Evolutionary conservation across 106 monocot species (phyloP), one percentile per base, ranked within the genome.

Genomic region (Apostasia shenzhenica): DNA sequence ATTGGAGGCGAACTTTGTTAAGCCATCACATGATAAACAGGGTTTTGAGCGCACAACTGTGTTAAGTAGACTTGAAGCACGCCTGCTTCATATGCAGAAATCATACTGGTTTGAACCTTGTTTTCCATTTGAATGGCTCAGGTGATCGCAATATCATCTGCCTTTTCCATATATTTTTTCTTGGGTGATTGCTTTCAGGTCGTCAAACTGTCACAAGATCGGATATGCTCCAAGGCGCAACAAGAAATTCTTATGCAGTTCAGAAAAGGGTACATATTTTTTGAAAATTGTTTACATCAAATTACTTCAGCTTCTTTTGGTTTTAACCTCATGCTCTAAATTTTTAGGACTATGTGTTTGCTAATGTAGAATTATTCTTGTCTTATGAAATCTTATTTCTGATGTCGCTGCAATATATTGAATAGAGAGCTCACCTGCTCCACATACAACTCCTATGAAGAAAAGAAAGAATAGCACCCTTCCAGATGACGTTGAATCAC

Each of bases 11-110:
- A 82, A 86, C 80, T 86, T 87, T 72, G 71, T 87, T 59, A 83
- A 83, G 60, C 82, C 87, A 4, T 77, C 83, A 10, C 87, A 83
- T 77, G 87, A 87, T 62, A 87, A 87, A 51, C 87, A 87, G 55
- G 87, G 63, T 14, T 87, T 87, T 77, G 67, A 67, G 38, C 67
- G 67, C 38, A 67, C 67, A 50, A 74, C 73, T 49, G 79, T 83
- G 57, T 82, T 82, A 51, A 60, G 77, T 5, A 76, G 82, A 54
- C 82, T 86, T 67, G 82, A 86, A 58, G 50, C 68, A 55, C 69
- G 73, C 41, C 55, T 82, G 12, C 62, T 80, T 71, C 69, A 82
- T 14, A 77, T 86, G 82, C 86, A 86, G 47, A 86, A 80, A 73
- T 38, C 45, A n/a, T 86, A 82, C 54, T 86, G 86, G 86, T 86